Evolutionary conservation across 805 yeast species (phyloP), one percentile per base, ranked within the genome.

Genomic region (Candida sphagnicola): DNA sequence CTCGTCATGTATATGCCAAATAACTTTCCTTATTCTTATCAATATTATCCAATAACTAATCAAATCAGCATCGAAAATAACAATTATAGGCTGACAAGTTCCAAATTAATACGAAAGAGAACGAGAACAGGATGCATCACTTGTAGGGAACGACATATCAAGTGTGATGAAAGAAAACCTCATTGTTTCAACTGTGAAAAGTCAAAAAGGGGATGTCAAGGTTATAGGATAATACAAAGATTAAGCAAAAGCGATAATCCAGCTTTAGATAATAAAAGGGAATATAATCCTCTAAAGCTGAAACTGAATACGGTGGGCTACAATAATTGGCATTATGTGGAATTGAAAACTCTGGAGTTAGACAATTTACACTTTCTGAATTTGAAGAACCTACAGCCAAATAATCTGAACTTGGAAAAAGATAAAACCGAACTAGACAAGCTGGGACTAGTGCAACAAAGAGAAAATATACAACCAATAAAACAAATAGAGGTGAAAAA

Each of bases 81-180:
- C 24, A 21, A 21, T 6, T 10, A 6, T 6, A 21, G 24, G 24
- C 10, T 10, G 6, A 6, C 6, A 21, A 21, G 10, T 21, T 21
- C 24, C 6, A 21, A 21, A 21, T 21, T 21, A 21, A 21, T 21
- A 21, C 6, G 24, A 21, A 21, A 21, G 34, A 66, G 90, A 38
- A 83, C 89, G 2, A 67, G 85, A 50, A 82, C 89, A 0, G 91
- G 91, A 2, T 83, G 90, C 54, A 57, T 81, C 39, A 83, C 90
- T 1, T 83, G 90, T 54, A 69, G 89, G 23, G 74, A 78, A 52
- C 62, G 89, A 44, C 65, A 89, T 32, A 80, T 82, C 52, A 82
- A 82, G 61, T 83, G 90, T 58, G 90, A 83, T 57, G 90, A 83
- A 61, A 58, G 80, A 35, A 82, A 78, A 49, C 88, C 89, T 1